Base-by-base conservation (phyloP, 2,329 filamentous ascomycete species). In the Gaeumannomyces sp. region DNA sequence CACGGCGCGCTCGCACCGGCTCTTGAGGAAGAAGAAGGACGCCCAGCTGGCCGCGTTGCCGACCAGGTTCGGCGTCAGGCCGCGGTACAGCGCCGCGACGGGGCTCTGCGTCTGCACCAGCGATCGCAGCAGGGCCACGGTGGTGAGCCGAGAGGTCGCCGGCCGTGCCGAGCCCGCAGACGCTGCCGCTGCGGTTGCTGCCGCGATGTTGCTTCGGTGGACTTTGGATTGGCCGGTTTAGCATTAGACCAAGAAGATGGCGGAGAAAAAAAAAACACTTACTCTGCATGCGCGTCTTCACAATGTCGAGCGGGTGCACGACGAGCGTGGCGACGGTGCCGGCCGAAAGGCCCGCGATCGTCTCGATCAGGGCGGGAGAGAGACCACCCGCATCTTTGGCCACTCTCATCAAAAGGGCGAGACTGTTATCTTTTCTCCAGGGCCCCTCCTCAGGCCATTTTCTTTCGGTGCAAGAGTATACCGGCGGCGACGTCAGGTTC, bases 231-330 rank as follows among this genome's bases (percentile, higher is more conserved):
- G 59, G 56, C 11, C 19, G 45, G 56, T 10, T 63, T 38, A 31
- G 38, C 16, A n/a, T 50, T 11, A 31, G 31, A 8, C 31, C 4
- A 31, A 31, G 31, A 31, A 8, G 8, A 31, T 4, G 4, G 31
- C 4, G 31, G 14, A 16, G 11, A 29, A 31, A 3, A 19, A 1
- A 31, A 31, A 22, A 19, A 22, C 56, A 73, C 79, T 66, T 79
- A 93, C 91, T 88, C 80, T 99, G 95, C 74, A 99, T 87, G 68
- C 95, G 90, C 67, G 94, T 98, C 83, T 99, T 99, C 75, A 98
- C 88, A 68, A 99, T 88, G 78, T 99, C 95, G 66, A 99, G 86
- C 38, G 95, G 95, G 75, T 98, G 94, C 63, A 95, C 90, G 65
- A 88, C 89, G 61, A 98, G 83, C 29, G 95, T 98, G 64, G 93